Base-by-base conservation (phyloP, 768 basidiomycete genomes). In the Boletus vermiculosoides region DNA sequence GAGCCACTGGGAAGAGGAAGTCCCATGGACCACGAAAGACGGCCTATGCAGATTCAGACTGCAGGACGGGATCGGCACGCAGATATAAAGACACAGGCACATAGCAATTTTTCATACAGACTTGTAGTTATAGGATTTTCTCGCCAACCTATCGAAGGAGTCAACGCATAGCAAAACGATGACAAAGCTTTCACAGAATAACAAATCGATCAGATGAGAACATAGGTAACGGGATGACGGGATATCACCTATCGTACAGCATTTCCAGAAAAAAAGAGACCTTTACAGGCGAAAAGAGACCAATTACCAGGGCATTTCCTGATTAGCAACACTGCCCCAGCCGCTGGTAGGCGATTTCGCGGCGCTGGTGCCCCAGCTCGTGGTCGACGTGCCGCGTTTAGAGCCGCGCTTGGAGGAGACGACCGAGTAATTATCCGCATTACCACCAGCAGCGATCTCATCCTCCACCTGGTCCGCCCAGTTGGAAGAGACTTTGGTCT, bases 1-100 rank as follows among this genome's bases (percentile, higher is more conserved):
- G 54, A 92, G 87, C 39, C 94, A 96, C 74, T 93, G 92, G 85
- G 89, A 92, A 60, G 88, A 89, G 37, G 94, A 98, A 73, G 84
- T 94, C 18, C 94, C 94, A 3, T 95, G 93, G 92, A 77, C 73
- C 1, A 67, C 62, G 0, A 77, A 76, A 15, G 85, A 86, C 50
- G 83, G 84, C 0, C 65, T 88, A 44, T 76, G 65, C 66, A 64
- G 56, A 46, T 74, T 74, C 45, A 65, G 54, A 51, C 57, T 80
- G 39, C 71, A 75, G n/a, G 62, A 69, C 5, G 78, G 78, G 15
- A n/a, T 57, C 4, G 74, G 73, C 13, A 60, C 12, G 4, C 54
- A 59, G 20, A 18, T 54, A 25, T 68, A 57, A 42, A 16, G 6
- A 5, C 18, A 25, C 3, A 30, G 33, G 15, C 16, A 18, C 15